A percentile compares a stretch with the other conserved stretches of the same genome.
phyloP scores from a whole-genome alignment of 805 yeast genomes.

The Wickerhamomyces bisporus region DNA sequence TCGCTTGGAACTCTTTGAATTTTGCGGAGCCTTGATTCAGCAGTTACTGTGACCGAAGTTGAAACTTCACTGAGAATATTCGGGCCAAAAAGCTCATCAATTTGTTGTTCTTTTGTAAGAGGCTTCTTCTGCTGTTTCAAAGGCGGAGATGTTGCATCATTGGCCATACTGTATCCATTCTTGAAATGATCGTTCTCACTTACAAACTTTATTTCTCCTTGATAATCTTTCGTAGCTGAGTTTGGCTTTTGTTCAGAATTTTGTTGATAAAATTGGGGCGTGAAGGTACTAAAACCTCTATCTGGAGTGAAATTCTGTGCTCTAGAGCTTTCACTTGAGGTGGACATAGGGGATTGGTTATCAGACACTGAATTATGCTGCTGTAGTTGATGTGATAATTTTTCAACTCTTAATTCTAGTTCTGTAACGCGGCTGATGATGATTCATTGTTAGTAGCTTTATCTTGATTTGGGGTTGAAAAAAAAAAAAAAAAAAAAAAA shows the following conservation, averaged over 20 bases:
- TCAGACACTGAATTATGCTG: conserved; percentile 2
- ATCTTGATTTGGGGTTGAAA: no score
- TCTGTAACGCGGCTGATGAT: conserved; percentile 13
- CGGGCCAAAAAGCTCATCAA: conserved; percentile 37
- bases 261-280: not conserved
- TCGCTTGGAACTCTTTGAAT: conserved; percentile 31
- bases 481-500: no score
- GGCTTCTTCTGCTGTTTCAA: conserved; percentile 21
- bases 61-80: conserved; percentile 40
- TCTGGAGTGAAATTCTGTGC: not conserved
- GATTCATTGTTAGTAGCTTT: conserved; percentile 4
- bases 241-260: not conserved
- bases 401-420: conserved; percentile 26
- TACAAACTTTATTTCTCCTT: not conserved
- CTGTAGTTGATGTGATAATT: conserved; percentile 16
- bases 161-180: conserved; percentile 1
- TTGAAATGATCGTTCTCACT: not conserved
- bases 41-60: conserved; percentile 38
- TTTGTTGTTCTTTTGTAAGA: conserved; percentile 27
- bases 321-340: not conserved
- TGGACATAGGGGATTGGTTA: not conserved
- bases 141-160: not conserved
- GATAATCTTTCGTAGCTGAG: not conserved
- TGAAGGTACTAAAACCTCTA: not conserved
- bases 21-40: conserved; percentile 29